Evolutionary conservation across 768 basidiomycete species (phyloP).

Genomic region (Lentinula lateritia): DNA sequence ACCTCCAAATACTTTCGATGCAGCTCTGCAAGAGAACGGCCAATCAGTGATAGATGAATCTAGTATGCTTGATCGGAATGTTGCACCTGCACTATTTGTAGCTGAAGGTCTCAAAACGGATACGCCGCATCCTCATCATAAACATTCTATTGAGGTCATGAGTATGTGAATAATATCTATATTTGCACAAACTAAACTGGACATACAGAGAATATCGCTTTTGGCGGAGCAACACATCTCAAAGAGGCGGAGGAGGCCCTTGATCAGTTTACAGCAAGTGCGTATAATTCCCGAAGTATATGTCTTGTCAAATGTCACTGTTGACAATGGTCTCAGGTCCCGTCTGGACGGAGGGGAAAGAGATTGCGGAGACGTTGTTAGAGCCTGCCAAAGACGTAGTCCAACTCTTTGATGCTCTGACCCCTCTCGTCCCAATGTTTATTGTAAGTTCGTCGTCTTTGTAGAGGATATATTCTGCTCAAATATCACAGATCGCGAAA

Average conservation of each 20-base stretch:
- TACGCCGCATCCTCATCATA: not conserved
- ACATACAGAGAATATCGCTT: not conserved
- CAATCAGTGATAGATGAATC: not conserved
- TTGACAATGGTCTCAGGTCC: not conserved
- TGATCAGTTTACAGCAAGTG: constrained; percentile 2
- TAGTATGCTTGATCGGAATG: not conserved
- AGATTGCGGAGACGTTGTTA: not conserved
- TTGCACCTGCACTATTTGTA: not conserved
- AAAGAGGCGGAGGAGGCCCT: not conserved
- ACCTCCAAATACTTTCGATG: not conserved
- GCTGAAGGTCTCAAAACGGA: not conserved
- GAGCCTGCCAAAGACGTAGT: constrained; percentile 8
- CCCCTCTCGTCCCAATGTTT: constrained; percentile 3
- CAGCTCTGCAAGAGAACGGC: not conserved
- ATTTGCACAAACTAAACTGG: not conserved
- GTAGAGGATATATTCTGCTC: not conserved
- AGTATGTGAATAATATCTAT: not conserved
- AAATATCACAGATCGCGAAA: not conserved
- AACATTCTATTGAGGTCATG: not conserved
- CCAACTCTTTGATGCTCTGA: not conserved
- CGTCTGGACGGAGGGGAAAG: constrained; percentile 6
- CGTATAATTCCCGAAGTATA: not conserved
- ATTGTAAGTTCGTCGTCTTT: not conserved
- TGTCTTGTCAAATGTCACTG: not conserved
- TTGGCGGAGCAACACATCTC: constrained; percentile 1